Percentiles rank a stretch among this genome's conserved stretches.
phyloP scores from a whole-genome alignment of 495 filamentous ascomycete species.

The Poronia punctata region DNA sequence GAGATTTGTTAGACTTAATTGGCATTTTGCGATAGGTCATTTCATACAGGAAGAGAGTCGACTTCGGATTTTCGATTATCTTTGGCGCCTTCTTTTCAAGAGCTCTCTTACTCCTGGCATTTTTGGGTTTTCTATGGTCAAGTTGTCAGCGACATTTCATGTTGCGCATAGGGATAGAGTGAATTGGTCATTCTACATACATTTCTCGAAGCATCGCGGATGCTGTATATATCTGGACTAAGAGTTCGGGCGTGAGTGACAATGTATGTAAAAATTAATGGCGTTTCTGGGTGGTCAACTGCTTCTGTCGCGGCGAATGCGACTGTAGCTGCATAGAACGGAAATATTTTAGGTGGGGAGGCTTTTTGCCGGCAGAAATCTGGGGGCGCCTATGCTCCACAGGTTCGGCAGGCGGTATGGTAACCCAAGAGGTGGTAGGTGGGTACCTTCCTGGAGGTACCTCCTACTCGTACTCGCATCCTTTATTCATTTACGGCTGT shows the following conservation, averaged over 20 bases:
- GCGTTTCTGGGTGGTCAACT: not conserved
- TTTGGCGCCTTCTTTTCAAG: slow-evolving; percentile 90
- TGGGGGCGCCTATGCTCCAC: not conserved
- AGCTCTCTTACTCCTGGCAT: slow-evolving; percentile 86
- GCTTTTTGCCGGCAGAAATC: slow-evolving; percentile 8
- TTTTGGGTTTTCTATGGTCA: slow-evolving; percentile 61
- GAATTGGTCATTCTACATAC: too few relatives aligned
- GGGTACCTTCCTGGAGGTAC: too few relatives aligned
- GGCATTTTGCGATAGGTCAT: not conserved
- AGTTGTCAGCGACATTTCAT: not conserved
- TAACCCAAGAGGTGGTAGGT: too few relatives aligned
- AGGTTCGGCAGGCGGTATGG: slow-evolving; percentile 1
- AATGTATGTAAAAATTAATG: not conserved
- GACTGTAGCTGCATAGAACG: not conserved
- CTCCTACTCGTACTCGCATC: too few relatives aligned
- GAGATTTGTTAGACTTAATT: not conserved
- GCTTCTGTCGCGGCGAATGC: slow-evolving; percentile 3
- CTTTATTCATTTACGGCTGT: too few relatives aligned
- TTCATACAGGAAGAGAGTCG: slow-evolving; percentile 62
- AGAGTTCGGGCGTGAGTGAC: not conserved
- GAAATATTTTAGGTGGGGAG: slow-evolving; percentile 13
- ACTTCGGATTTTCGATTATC: slow-evolving; percentile 77
- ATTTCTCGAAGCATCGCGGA: slow-evolving; percentile 12
- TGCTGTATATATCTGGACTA: not conserved
- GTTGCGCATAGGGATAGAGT: not conserved